A percentile compares a stretch with the other conserved stretches of the same genome.
These are phyloP conservation scores for Closterium sp. DNA, from an alignment of 139 green algal genomes.

Conservation along the genomic window DNA sequence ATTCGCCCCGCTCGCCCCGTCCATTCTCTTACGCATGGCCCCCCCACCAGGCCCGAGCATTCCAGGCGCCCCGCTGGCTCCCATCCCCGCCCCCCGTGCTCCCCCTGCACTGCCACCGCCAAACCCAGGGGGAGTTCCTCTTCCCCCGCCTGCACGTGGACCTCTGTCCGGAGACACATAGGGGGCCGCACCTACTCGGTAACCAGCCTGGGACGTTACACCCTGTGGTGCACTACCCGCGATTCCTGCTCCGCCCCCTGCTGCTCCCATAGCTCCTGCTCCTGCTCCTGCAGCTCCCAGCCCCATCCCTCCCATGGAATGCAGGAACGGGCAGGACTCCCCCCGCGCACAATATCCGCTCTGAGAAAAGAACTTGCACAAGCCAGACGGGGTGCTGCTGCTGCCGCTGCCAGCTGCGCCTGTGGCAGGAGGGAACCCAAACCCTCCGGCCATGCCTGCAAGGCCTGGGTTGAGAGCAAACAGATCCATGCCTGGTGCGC, in stretches of 20 bases:
- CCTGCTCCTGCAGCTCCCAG: not conserved
- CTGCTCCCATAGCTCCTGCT: not conserved
- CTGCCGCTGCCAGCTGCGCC: not conserved
- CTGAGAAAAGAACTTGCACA: constrained; percentile 42
- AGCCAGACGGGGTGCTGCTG: not conserved
- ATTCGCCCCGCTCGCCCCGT: not conserved
- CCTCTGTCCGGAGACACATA: not conserved
- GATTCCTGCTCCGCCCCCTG: not conserved
- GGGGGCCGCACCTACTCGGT: not conserved
- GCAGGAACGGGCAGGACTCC: constrained; percentile 43
- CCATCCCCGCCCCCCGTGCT: not conserved
- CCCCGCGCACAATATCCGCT: constrained; percentile 42
- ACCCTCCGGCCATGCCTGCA: not conserved
- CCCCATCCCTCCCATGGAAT: not conserved
- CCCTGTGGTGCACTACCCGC: not conserved
- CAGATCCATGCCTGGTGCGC: not conserved
- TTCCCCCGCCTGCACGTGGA: not conserved
- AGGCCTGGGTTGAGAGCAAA: not conserved
- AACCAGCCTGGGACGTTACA: not conserved
- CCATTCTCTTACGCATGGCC: not conserved
- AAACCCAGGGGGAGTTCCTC: not conserved
- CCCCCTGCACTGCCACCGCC: not conserved
- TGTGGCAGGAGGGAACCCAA: not conserved
- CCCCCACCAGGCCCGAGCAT: not conserved
- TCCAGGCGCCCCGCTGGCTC: not conserved